Base-by-base conservation (phyloP, 257 asterid genomes). In the Capsicum chinense region DNA sequence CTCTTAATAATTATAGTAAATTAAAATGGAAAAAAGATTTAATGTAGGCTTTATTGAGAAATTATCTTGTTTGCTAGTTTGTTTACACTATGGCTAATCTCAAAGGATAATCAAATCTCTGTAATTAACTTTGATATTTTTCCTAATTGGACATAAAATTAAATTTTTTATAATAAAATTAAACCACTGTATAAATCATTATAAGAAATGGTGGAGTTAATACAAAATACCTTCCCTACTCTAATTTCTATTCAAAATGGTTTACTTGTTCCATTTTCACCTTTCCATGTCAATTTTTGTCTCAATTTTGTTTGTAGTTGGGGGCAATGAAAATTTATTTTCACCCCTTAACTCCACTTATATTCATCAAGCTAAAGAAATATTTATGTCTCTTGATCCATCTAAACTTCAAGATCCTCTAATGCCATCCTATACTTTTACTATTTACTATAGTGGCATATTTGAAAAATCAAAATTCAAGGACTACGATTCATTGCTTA, bases 381-480 rank as follows among this genome's bases (percentile, higher is more conserved):
- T 3, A 74, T 50, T 74, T 13, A 74, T 74, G 81, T 74, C 81
- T 50, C 42, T 74, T 21, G 81, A 74, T 74, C 62, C 62, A 74
- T 11, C 47, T 52, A 74, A 21, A 19, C 62, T 74, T 52, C 14
- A 1, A 1, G 81, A 74, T 50, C 81, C 80, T 48, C 42, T n/a
- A 1, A 73, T 73, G 80, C 19, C 80, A 1, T 19, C 80, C 39
- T 73, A 73, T 73, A 7, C n/a, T 19, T 73, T 73, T 48, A 48
- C 80, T 0, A n/a, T 71, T 71, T 71, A 44, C 37, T 16, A 70
- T 44, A 37, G 79, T 0, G 57, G 44, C 1, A 8, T 70, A 2
- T 70, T 70, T 70, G 79, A 70, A 44, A 70, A 70, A 2, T 70
- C 37, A 44, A 70, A 70, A 5, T 44, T 70, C 5, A 17, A 70